Conservation (phyloP, 2,329 filamentous ascomycete species). For the Amphichorda felina region DNA sequence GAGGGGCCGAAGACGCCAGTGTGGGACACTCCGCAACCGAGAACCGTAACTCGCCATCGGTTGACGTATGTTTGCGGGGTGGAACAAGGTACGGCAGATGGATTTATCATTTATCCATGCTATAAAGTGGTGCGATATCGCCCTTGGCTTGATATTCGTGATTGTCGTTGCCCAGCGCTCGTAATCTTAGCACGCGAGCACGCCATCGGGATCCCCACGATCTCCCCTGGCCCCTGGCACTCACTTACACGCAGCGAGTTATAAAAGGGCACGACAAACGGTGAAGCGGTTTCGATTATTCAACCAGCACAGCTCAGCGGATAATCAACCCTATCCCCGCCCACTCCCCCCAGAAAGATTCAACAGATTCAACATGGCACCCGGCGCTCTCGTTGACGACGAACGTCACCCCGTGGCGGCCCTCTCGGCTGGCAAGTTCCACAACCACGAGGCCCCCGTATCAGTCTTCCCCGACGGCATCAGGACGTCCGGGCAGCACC, state of each 20-base stretch:
- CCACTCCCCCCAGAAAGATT: neutral
- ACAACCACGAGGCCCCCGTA: conserved; percentile 1
- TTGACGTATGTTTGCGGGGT: too few relatives aligned
- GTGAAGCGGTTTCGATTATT: neutral
- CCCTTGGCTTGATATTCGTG: too few relatives aligned
- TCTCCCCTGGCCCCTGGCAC: neutral
- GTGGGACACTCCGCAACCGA: too few relatives aligned
- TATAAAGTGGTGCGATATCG: too few relatives aligned
- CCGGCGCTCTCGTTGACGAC: conserved; percentile 2
- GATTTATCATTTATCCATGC: too few relatives aligned
- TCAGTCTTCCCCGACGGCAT: conserved; percentile 32
- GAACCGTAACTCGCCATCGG: too few relatives aligned
- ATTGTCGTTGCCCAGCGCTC: neutral
- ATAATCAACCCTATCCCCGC: too few relatives aligned
- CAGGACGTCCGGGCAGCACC: conserved; percentile 55
- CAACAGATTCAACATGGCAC: conserved; percentile 3
- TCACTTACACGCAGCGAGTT: neutral
- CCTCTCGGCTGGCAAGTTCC: conserved; percentile 1
- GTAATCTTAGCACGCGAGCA: neutral
- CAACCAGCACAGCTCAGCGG: too few relatives aligned
- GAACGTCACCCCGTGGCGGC: neutral
- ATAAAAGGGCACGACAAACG: too few relatives aligned
- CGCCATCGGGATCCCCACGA: neutral
- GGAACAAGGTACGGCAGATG: too few relatives aligned
- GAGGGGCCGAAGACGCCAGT: too few relatives aligned